Conservation (phyloP, 1,284 basidiomycete genomes). For the Irpex sp. region DNA sequence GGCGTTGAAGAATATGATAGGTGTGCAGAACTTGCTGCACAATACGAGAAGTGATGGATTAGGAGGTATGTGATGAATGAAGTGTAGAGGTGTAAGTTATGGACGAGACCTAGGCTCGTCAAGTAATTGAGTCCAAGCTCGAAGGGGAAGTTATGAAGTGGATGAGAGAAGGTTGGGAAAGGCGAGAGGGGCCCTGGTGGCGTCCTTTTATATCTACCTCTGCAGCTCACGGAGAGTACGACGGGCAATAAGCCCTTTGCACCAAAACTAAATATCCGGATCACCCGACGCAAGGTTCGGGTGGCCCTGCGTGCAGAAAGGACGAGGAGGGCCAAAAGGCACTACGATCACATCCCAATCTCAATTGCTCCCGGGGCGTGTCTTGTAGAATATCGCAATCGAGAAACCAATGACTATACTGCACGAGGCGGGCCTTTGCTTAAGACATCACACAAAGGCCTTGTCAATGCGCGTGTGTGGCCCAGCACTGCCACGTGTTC, state of each 20-base stretch:
- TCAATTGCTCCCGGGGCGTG: not conserved
- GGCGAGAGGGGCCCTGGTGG: not conserved
- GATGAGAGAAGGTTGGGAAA: not conserved
- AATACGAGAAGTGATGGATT: no score
- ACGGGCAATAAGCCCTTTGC: not conserved
- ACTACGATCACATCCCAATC: no score
- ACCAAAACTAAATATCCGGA: not conserved
- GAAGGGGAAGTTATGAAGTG: not conserved
- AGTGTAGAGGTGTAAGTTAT: not conserved
- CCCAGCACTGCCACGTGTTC: not conserved
- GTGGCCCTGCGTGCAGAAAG: not conserved
- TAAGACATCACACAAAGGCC: not conserved
- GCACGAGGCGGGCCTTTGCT: not conserved
- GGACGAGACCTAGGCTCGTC: not conserved
- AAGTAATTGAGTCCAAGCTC: not conserved
- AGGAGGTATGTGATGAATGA: not conserved
- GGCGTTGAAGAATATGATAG: not conserved
- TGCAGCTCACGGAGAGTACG: not conserved
- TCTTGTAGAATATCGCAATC: not conserved
- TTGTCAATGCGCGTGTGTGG: not conserved
- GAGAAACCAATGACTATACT: not conserved
- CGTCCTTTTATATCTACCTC: not conserved
- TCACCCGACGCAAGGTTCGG: not conserved
- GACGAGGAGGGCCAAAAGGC: not conserved
- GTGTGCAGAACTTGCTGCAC: no score